Evolutionary conservation across 2,329 filamentous ascomycete species (phyloP).

Genomic region (Fusarium sublunatum): DNA sequence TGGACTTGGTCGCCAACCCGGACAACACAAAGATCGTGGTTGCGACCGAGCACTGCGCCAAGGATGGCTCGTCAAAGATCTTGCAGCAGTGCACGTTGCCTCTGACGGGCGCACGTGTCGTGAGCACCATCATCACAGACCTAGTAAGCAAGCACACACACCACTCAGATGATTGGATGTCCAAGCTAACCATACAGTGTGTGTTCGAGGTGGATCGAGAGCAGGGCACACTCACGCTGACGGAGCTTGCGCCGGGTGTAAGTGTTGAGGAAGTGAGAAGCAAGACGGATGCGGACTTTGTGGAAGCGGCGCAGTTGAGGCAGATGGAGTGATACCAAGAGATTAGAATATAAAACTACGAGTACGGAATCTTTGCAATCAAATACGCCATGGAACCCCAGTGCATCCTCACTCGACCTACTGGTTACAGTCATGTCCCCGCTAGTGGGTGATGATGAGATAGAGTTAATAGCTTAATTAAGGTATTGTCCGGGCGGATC

Average conservation of each 20-base stretch:
- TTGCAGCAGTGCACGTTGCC: conserved; percentile 72
- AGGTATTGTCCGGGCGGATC: conserved; percentile 28
- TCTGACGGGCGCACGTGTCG: conserved; percentile 73
- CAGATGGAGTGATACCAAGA: conserved; percentile 52
- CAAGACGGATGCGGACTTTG: conserved; percentile 77
- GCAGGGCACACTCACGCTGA: conserved; percentile 72
- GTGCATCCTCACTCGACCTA: background rate
- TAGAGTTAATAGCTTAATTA: conserved; percentile 30
- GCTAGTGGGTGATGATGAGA: conserved; percentile 49
- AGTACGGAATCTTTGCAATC: conserved; percentile 19
- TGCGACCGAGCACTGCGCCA: conserved; percentile 76
- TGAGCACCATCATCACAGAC: conserved; percentile 79
- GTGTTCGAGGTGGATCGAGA: conserved; percentile 76
- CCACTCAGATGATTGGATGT: background rate
- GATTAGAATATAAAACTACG: conserved; percentile 4
- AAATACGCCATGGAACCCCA: conserved; percentile 26
- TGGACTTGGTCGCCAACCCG: conserved; percentile 79
- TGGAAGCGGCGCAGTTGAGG: conserved; percentile 68
- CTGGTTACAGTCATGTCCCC: conserved; percentile 5
- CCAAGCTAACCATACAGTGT: conserved; percentile 57
- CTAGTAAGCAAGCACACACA: conserved; percentile 65
- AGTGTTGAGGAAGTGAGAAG: conserved; percentile 73
- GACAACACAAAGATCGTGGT: conserved; percentile 79
- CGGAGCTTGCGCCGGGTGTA: conserved; percentile 76
- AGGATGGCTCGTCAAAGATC: conserved; percentile 75